These are phyloP conservation scores for Blastobotrys arbuscula DNA, from an alignment of 1,139 yeast species.

Conservation along the genomic window DNA sequence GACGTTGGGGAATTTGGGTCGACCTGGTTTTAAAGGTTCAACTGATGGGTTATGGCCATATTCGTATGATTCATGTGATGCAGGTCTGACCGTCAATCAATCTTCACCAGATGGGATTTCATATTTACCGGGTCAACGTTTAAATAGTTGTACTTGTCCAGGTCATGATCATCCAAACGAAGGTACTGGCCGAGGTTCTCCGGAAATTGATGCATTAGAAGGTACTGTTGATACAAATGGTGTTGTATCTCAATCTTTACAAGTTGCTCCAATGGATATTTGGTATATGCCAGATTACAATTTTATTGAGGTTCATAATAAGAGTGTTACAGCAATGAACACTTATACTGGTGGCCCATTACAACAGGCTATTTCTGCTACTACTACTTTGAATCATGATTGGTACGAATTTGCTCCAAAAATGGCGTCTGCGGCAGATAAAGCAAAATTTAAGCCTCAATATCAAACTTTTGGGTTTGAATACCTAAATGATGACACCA, in stretches of 20 bases:
- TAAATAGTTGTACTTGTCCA: slow-evolving; percentile 63
- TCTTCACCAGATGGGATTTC: slow-evolving; percentile 77
- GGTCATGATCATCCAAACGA: slow-evolving; percentile 75
- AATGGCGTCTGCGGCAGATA: slow-evolving; percentile 31
- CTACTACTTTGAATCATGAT: slow-evolving; percentile 58
- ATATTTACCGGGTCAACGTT: slow-evolving; percentile 69
- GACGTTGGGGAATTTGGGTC: slow-evolving; percentile 80
- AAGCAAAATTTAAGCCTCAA: slow-evolving; percentile 22
- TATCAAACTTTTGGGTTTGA: slow-evolving; percentile 79
- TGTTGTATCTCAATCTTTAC: slow-evolving; percentile 74
- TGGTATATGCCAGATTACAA: slow-evolving; percentile 83
- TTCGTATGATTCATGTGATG: slow-evolving; percentile 75
- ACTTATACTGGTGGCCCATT: slow-evolving; percentile 77
- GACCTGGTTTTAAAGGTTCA: slow-evolving; percentile 75
- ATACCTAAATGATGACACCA: slow-evolving; percentile 56
- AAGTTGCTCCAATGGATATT: slow-evolving; percentile 78
- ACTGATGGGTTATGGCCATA: slow-evolving; percentile 91
- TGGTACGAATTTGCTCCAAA: slow-evolving; percentile 56
- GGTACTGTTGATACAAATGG: slow-evolving; percentile 56
- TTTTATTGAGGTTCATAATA: slow-evolving; percentile 58
- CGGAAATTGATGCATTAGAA: slow-evolving; percentile 82
- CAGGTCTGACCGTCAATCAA: slow-evolving; percentile 87
- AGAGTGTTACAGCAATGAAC: slow-evolving; percentile 61
- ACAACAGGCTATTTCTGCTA: slow-evolving; percentile 79
- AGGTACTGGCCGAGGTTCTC: slow-evolving; percentile 83